Percentiles rank a stretch among this genome's conserved stretches.
Evolutionary conservation across 768 basidiomycete genomes (phyloP).

Genomic region (Lentinula guzmanii): DNA sequence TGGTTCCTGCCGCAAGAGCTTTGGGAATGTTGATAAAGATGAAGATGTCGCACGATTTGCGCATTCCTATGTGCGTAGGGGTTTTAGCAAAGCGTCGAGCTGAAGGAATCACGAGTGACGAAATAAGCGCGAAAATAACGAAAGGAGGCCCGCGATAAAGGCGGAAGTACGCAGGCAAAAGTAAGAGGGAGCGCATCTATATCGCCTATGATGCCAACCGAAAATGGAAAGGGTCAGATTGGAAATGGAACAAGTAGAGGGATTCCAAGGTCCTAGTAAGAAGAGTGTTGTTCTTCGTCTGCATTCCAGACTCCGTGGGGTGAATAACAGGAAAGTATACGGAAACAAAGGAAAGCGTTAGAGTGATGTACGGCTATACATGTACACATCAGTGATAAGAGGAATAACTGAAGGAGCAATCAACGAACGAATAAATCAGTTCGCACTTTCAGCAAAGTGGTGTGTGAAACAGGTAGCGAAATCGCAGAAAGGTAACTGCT

Average conservation of each 20-base stretch:
- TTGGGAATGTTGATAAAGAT: conserved; percentile 76
- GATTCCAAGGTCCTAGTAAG: background rate
- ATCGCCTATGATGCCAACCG: background rate
- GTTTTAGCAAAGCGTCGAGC: no score
- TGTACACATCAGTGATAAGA: no score
- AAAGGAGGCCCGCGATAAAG: background rate
- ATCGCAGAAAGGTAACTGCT: conserved; percentile 10
- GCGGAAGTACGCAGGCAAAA: background rate
- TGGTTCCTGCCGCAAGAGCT: conserved; percentile 61
- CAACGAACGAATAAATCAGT: background rate
- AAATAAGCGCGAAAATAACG: background rate
- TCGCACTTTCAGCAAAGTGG: background rate
- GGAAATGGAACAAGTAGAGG: background rate
- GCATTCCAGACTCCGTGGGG: background rate
- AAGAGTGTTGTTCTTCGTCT: background rate
- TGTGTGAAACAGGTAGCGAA: background rate
- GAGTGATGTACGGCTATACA: no score
- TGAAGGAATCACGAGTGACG: background rate
- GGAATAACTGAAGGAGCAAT: no score
- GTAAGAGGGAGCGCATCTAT: no score
- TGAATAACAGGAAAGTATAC: background rate
- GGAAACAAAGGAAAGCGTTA: no score
- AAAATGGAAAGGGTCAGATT: background rate
- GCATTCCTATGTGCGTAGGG: conserved; percentile 59
- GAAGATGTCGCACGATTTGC: conserved; percentile 67